Evolutionary conservation across 345 rosid species (phyloP).

Genomic region (Lumnitzera racemosa): DNA sequence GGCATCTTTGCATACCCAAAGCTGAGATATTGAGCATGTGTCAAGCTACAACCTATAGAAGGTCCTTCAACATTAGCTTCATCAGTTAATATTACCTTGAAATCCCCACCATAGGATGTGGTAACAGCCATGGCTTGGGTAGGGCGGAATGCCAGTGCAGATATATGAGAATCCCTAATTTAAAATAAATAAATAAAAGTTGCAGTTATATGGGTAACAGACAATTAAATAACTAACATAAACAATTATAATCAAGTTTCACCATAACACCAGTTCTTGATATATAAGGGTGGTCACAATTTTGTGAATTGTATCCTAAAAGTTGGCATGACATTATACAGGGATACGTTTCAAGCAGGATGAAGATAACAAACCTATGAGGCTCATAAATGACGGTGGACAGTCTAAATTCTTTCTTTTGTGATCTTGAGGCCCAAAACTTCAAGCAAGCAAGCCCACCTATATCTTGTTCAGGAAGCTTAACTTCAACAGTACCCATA

Average conservation of each 20-base stretch:
- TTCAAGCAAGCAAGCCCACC: conserved; percentile 86
- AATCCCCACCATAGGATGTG: conserved; percentile 82
- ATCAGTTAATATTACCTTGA: conserved; percentile 54
- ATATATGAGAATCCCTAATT: conserved; percentile 71
- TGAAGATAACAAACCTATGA: conserved; percentile 48
- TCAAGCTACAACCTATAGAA: conserved; percentile 3
- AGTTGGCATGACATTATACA: neutral
- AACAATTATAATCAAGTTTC: too few relatives aligned
- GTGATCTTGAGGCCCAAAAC: conserved; percentile 61
- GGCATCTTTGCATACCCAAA: conserved; percentile 59
- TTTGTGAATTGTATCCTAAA: too few relatives aligned
- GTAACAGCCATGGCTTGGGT: conserved; percentile 63
- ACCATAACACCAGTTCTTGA: too few relatives aligned
- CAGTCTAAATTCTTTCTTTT: conserved; percentile 54
- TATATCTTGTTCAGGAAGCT: conserved; percentile 80
- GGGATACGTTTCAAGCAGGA: neutral
- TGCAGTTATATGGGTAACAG: too few relatives aligned
- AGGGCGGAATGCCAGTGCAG: conserved; percentile 77
- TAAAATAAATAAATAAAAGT: neutral
- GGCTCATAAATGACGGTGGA: conserved; percentile 90
- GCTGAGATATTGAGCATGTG: conserved; percentile 27
- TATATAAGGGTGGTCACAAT: too few relatives aligned
- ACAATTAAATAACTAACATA: too few relatives aligned
- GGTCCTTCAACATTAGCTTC: neutral
- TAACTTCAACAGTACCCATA: conserved; percentile 80